Percentiles rank a stretch among this genome's conserved stretches.
phyloP scores from a whole-genome alignment of 768 basidiomycete species.

The Boletellus ananiceps region DNA sequence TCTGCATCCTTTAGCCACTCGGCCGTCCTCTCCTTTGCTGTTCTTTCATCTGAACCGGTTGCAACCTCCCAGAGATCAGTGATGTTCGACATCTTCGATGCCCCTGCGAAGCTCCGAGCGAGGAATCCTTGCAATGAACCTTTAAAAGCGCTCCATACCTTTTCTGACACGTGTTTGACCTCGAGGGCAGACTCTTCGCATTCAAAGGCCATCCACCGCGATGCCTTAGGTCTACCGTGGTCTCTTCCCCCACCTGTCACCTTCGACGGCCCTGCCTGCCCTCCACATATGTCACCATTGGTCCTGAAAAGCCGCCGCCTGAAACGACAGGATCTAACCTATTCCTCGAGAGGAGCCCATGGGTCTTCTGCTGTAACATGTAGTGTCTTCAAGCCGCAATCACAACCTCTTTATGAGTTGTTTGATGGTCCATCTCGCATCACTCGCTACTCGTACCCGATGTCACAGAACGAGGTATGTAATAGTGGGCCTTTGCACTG shows the following conservation, averaged over 20 bases:
- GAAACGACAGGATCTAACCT: conserved; percentile 6
- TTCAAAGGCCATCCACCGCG: conserved; percentile 3
- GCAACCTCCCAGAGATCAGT: conserved; percentile 22
- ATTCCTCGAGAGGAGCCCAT: conserved; percentile 1
- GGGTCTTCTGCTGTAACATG: conserved; percentile 3
- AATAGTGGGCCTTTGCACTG: background rate
- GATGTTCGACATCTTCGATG: conserved; percentile 53
- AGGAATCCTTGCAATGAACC: conserved; percentile 26
- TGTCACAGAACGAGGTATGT: conserved; percentile 13
- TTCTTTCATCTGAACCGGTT: conserved; percentile 1
- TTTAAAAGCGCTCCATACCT: conserved; percentile 4
- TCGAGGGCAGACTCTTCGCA: conserved; percentile 7
- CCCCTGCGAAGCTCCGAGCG: conserved; percentile 38
- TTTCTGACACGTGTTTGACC: conserved; percentile 3
- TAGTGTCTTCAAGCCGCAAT: conserved; percentile 17
- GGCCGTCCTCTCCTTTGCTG: conserved; percentile 7
- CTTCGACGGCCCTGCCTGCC: conserved; percentile 48
- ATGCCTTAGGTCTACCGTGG: conserved; percentile 16
- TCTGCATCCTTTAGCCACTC: conserved; percentile 15
- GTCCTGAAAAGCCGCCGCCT: conserved; percentile 10
- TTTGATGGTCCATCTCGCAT: conserved; percentile 47
- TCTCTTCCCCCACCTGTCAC: conserved; percentile 42
- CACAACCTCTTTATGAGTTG: conserved; percentile 33
- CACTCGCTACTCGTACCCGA: conserved; percentile 14
- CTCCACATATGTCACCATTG: conserved; percentile 20